Conservation (phyloP, 352 stramenopile genomes). For the Globisporangium acanthophoron region DNA sequence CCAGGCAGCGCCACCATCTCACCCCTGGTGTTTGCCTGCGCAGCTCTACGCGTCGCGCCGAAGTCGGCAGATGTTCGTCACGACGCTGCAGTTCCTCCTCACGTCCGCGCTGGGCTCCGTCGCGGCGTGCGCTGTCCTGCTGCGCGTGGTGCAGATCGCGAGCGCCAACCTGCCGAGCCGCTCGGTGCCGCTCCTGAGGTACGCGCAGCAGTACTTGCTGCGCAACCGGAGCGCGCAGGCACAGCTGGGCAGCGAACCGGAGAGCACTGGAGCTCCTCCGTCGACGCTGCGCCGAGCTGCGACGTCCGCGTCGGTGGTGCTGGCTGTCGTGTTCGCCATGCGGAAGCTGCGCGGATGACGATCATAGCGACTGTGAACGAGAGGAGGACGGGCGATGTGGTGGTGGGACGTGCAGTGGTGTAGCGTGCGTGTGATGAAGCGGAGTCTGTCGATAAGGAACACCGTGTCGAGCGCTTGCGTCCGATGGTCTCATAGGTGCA, state of each 20-base stretch:
- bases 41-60: constrained; percentile 62
- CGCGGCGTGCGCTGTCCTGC: constrained; percentile 45
- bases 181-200: constrained; percentile 28
- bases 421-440: too few species aligned
- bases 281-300: constrained; percentile 19
- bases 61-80: constrained; percentile 54
- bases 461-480: too few species aligned
- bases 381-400: neutral
- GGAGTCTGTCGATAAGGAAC: too few species aligned
- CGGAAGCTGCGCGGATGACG: constrained; percentile 18
- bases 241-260: constrained; percentile 7
- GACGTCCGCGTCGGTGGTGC: constrained; percentile 34
- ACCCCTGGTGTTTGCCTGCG: neutral
- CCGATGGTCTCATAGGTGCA: too few species aligned
- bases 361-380: neutral
- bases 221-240: constrained; percentile 19
- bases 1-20: neutral
- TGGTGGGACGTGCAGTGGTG: too few species aligned
- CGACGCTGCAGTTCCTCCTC: constrained; percentile 49
- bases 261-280: neutral
- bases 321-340: constrained; percentile 29
- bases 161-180: constrained; percentile 24
- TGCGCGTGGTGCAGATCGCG: constrained; percentile 47
- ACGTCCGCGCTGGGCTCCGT: constrained; percentile 63
- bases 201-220: constrained; percentile 35